Base-by-base conservation (phyloP, 305 asterid genomes). In the Plantago lanceolata region DNA sequence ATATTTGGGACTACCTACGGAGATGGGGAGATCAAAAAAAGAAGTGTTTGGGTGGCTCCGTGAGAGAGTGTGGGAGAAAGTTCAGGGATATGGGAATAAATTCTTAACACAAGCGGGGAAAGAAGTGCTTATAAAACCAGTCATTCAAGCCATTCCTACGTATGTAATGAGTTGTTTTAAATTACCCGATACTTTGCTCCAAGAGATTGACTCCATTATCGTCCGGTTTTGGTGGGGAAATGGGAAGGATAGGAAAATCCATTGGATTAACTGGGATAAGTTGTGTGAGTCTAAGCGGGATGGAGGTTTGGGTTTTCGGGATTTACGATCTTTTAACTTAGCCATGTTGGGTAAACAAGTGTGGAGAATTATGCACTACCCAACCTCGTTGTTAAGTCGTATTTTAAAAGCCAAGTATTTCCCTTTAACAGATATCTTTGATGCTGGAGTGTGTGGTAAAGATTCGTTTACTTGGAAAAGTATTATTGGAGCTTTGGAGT, bases 71-170 rank as follows among this genome's bases (percentile, higher is more conserved):
- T 47, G 51, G 51, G n/a, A 17, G 5, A 47, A 14, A 12, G 17
- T 47, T 47, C 51, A 47, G 14, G n/a, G 51, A 0, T 47, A 9
- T 47, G 51, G 14, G 4, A 6, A 18, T 47, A 9, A 12, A 1
- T 8, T 12, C 0, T 18, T 47, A 0, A 11, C 51, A 0, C 1
- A 47, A 47, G 51, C 51, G 2, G 51, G 51, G 18, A 47, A 47
- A 18, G 13, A 47, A 2, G 15, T 45, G 1, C 37, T 28, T 1
- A 2, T 26, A 0, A 47, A 62, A 24, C 2, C 57, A 0, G 57
- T 62, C 2, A 15, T 48, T 15, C 67, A 62, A 48, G 67, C 57
- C 0, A 64, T 64, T 8, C 59, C 68, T 1, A n/a, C 59, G 1
- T 64, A 64, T 12, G 49, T 15, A 1, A 49, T 64, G 68, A 35